Evolutionary conservation across 1,139 yeast genomes (phyloP).

Genomic region (Nakaseomyces bracarensis): DNA sequence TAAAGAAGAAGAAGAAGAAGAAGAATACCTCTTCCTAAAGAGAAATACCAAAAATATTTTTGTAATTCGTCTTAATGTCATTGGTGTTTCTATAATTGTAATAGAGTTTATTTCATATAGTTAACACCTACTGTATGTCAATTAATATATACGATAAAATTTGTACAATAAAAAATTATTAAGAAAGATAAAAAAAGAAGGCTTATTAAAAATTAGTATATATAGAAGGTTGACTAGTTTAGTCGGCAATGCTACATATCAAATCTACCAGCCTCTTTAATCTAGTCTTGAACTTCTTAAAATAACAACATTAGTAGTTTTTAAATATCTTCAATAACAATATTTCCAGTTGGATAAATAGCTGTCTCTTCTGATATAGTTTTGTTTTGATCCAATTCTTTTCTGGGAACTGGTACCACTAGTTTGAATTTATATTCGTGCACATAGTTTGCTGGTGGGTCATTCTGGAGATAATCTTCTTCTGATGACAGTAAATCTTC

Average conservation of each 20-base stretch:
- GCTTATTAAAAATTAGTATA: neutral
- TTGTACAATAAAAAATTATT: conserved; percentile 6
- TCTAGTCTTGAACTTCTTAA: neutral
- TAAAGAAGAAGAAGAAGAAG: conserved; percentile 55
- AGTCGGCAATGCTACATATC: too few species aligned
- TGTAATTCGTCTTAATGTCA: too few species aligned
- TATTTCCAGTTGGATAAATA: conserved; percentile 54
- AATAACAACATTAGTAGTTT: neutral
- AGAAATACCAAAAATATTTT: conserved; percentile 13
- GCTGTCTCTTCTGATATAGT: conserved; percentile 37
- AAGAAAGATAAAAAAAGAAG: conserved; percentile 5
- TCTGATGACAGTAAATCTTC: conserved; percentile 31
- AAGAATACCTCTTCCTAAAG: conserved; percentile 32
- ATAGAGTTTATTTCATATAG: conserved; percentile 7
- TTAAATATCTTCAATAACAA: conserved; percentile 41
- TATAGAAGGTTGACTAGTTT: too few species aligned
- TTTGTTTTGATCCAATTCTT: conserved; percentile 33
- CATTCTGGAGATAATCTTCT: conserved; percentile 13
- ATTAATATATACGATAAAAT: conserved; percentile 7
- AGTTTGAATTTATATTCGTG: conserved; percentile 42
- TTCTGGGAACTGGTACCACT: conserved; percentile 51
- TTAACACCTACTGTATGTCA: too few species aligned
- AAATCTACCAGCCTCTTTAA: too few species aligned
- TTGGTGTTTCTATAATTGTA: too few species aligned
- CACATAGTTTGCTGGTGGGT: conserved; percentile 36